phyloP scores from a whole-genome alignment of 805 yeast genomes.

The Kuraishia ogatae region DNA sequence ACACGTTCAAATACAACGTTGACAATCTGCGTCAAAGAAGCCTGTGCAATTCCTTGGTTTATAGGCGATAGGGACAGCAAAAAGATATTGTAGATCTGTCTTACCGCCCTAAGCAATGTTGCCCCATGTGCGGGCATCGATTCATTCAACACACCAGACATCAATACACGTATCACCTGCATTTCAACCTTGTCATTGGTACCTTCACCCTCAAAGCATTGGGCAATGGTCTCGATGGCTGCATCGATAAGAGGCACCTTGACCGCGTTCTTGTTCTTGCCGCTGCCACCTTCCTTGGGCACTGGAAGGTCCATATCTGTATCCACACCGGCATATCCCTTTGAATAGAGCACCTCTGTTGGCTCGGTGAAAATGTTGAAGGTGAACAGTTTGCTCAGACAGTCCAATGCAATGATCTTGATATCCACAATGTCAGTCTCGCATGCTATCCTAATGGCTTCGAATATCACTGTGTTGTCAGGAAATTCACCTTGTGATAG shows the following conservation, averaged over 20 bases:
- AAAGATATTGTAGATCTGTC: slow-evolving; percentile 90
- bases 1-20: slow-evolving; percentile 76
- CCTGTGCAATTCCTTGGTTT: slow-evolving; percentile 93
- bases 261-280: slow-evolving; percentile 1
- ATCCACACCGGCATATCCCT: slow-evolving; percentile 18
- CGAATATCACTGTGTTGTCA: slow-evolving; percentile 52
- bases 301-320: slow-evolving; percentile 35
- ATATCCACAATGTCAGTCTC: slow-evolving; percentile 58
- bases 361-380: slow-evolving; percentile 66
- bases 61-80: slow-evolving; percentile 72
- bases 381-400: slow-evolving; percentile 83
- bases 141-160: slow-evolving; percentile 79
- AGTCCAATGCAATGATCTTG: slow-evolving; percentile 70
- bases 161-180: slow-evolving; percentile 86
- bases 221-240: slow-evolving; percentile 75
- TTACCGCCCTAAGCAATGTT: slow-evolving; percentile 76
- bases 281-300: background rate
- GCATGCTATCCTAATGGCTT: slow-evolving; percentile 69
- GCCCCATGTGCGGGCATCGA: slow-evolving; percentile 85
- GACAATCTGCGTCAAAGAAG: slow-evolving; percentile 85
- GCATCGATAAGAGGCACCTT: slow-evolving; percentile 58
- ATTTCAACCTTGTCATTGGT: slow-evolving; percentile 85
- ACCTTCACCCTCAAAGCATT: slow-evolving; percentile 86
- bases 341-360: slow-evolving; percentile 28
- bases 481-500: slow-evolving; percentile 31